A percentile compares a stretch with the other conserved stretches of the same genome.
phyloP scores from a whole-genome alignment of 2,329 filamentous ascomycete species.

The Fonsecaea monophora region DNA sequence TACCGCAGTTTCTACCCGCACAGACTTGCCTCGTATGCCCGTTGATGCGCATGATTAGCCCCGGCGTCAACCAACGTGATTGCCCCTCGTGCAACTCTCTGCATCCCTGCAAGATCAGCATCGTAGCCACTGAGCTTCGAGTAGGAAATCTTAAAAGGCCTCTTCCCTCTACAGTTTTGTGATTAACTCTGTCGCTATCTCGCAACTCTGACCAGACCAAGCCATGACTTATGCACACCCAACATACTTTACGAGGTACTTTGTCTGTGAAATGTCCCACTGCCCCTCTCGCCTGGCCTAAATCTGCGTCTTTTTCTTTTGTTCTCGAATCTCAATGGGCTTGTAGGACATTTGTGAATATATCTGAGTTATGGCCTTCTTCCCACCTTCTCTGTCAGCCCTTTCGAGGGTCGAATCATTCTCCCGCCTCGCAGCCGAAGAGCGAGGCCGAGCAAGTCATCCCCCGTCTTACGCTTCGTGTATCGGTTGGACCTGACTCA shows the following conservation, averaged over 20 bases:
- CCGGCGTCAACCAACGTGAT: slow-evolving; percentile 1
- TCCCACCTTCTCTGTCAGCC: slow-evolving; percentile 6
- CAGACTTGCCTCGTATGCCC: neutral
- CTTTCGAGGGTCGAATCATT: neutral
- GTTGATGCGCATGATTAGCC: slow-evolving; percentile 23
- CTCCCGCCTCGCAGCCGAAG: neutral
- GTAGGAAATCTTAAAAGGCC: slow-evolving; percentile 18
- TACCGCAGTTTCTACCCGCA: too few relatives aligned
- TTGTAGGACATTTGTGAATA: slow-evolving; percentile 5
- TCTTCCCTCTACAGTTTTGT: slow-evolving; percentile 8
- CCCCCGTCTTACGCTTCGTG: slow-evolving; percentile 19
- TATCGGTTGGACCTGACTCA: slow-evolving; percentile 21
- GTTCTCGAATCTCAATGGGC: neutral
- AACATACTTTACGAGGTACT: neutral
- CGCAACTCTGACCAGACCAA: slow-evolving; percentile 6
- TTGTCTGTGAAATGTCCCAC: neutral
- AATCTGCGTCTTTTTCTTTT: neutral
- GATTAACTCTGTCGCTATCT: neutral
- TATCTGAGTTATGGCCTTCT: neutral
- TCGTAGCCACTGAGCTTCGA: slow-evolving; percentile 22
- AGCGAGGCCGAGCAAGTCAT: slow-evolving; percentile 16
- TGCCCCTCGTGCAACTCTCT: neutral
- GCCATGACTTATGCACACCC: neutral
- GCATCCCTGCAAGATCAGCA: slow-evolving; percentile 28
- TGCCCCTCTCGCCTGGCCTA: neutral